Evolutionary conservation across 768 basidiomycete genomes (phyloP).

Genomic region (Agrocybe praecox): DNA sequence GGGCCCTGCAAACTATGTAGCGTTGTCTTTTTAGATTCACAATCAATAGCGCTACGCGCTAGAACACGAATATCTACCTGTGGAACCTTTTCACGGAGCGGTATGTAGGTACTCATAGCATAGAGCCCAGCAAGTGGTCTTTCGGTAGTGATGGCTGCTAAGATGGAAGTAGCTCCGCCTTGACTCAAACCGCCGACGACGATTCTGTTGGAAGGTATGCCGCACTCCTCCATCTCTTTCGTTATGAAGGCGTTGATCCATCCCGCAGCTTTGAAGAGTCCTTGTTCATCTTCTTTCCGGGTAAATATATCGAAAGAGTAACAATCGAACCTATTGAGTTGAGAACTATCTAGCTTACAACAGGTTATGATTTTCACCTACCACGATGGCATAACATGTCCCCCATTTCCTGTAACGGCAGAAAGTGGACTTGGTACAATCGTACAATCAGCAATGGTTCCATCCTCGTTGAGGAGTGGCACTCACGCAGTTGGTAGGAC

Average conservation of each 20-base stretch:
- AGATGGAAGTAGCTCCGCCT: slow-evolving; percentile 61
- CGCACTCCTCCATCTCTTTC: slow-evolving; percentile 53
- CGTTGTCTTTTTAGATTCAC: not conserved
- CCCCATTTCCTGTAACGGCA: slow-evolving; percentile 70
- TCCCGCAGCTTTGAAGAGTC: slow-evolving; percentile 50
- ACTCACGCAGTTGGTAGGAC: slow-evolving; percentile 80
- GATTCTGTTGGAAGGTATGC: slow-evolving; percentile 58
- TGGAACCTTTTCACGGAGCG: slow-evolving; percentile 53
- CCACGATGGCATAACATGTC: slow-evolving; percentile 73
- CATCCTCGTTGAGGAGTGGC: not conserved
- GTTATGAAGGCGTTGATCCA: slow-evolving; percentile 59
- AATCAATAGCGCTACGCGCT: not conserved
- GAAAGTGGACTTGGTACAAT: slow-evolving; percentile 37
- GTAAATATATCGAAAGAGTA: slow-evolving; percentile 44
- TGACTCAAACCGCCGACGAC: slow-evolving; percentile 79
- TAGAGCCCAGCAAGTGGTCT: slow-evolving; percentile 61
- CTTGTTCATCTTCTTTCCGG: slow-evolving; percentile 57
- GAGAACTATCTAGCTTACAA: not conserved
- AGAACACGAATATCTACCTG: slow-evolving; percentile 40
- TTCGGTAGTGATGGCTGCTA: slow-evolving; percentile 53
- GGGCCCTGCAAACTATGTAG: slow-evolving; percentile 49
- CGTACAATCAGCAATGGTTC: not conserved
- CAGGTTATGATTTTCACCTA: slow-evolving; percentile 26
- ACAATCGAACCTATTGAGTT: slow-evolving; percentile 55
- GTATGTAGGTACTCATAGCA: slow-evolving; percentile 65